Evolutionary conservation across 192 early-diverging fungal genomes (phyloP), one percentile per base, ranked within the genome.

Genomic region (Thoreauomyces humboldtii): DNA sequence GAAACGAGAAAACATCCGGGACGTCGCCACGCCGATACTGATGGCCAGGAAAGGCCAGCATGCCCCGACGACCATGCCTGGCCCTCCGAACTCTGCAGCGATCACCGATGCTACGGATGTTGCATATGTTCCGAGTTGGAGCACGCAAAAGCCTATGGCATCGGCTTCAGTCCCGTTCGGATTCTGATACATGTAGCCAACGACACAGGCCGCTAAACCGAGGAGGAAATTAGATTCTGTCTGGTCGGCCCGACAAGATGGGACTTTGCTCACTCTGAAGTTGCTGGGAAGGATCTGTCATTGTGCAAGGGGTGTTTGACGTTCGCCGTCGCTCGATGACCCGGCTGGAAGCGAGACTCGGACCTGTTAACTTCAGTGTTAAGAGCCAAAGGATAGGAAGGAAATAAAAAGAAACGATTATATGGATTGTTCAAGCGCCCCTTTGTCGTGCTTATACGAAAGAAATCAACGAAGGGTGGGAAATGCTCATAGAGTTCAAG

Each of bases 31-130:
- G 48, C 33, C 21, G 25, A 64, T 47, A 17, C 62, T 47, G 44
- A 53, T 27, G 9, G 41, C 0, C 14, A 64, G 6, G 48, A 51
- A 64, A 1, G 62, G 62, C 47, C 51, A n/a, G 41, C 62, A 41
- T 17, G 50, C 46, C 5, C 62, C 62, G 11, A 53, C 9, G 2
- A 64, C 62, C 0, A 64, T 11, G 9, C 22, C 62, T 4, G 60
- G 60, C 7, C 42, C 42, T 21, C 44, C 60, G 35, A 62, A 62
- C 11, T 19, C 19, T 21, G 6, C 11, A 4, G 62, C 32, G 12
- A 54, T 41, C 7, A 28, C 33, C 7, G 17, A 15, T 17, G 35
- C 29, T 1, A 64, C 47, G 32, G 17, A 19, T 7, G 51, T 25
- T 11, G 35, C 35, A 27, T 51, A 64, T 34, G 19, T 2, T 14